Percentiles rank a stretch among this genome's conserved stretches.
Evolutionary conservation across 352 stramenopile species (phyloP).

Genomic region (Phytophthora rubi): DNA sequence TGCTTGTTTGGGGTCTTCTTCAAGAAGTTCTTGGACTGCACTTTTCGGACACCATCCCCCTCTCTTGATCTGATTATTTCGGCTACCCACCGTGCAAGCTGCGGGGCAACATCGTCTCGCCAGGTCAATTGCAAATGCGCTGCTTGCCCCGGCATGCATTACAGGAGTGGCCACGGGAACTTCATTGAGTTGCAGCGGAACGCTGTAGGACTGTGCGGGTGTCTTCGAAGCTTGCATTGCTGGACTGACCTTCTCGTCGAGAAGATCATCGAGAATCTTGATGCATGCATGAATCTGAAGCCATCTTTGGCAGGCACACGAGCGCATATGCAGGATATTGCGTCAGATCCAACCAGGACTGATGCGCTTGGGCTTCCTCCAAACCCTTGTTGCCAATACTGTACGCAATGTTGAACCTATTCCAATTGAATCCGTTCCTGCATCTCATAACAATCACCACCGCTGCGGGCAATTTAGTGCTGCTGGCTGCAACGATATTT

Average conservation of each 20-base stretch:
- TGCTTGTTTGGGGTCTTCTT: not conserved
- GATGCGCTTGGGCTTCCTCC: too few relatives aligned
- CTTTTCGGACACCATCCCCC: not conserved
- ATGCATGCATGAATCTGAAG: not conserved
- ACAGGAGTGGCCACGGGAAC: not conserved
- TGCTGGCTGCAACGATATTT: too few relatives aligned
- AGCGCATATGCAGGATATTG: not conserved
- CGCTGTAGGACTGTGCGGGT: not conserved
- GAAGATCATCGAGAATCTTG: too few relatives aligned
- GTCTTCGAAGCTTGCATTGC: not conserved
- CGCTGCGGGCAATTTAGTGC: not conserved
- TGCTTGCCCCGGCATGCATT: not conserved
- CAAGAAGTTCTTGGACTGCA: not conserved
- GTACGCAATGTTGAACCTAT: not conserved
- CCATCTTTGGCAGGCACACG: not conserved
- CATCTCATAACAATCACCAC: not conserved
- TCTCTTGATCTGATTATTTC: conserved; percentile 2
- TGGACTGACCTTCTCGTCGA: not conserved
- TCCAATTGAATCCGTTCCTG: not conserved
- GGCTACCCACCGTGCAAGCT: not conserved
- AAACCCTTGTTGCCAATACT: not conserved
- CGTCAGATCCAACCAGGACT: not conserved
- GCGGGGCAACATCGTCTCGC: not conserved
- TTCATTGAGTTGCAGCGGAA: not conserved
- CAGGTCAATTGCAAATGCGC: not conserved